phyloP scores from a whole-genome alignment of 108 stramenopile species.

The Cyclotella cryptica region DNA sequence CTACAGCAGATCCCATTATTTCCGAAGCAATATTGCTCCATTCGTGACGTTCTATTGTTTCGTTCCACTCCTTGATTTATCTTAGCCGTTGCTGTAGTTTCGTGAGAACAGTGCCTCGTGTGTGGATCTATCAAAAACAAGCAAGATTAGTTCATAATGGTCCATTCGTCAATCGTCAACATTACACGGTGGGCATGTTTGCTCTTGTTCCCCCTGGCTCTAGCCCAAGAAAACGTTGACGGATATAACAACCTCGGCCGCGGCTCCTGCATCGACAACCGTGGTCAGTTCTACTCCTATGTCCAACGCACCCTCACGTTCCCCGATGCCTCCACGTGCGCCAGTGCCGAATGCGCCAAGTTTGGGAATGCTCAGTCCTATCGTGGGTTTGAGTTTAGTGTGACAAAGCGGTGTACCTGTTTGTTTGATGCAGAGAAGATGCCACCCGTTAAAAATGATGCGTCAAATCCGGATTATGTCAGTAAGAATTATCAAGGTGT shows the following conservation, averaged over 20 bases:
- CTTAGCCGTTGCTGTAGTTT: too few species aligned
- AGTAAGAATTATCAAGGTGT: constrained; percentile 26
- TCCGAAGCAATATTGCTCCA: too few species aligned
- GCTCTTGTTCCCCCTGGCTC: background rate
- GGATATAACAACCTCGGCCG: constrained; percentile 34
- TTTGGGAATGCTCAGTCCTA: constrained; percentile 31
- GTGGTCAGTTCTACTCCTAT: constrained; percentile 43
- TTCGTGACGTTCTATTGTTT: too few species aligned
- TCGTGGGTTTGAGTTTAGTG: constrained; percentile 51
- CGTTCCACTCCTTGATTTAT: too few species aligned
- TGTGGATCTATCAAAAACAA: background rate
- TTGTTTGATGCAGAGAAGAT: constrained; percentile 40
- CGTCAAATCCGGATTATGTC: constrained; percentile 34
- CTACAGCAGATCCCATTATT: too few species aligned
- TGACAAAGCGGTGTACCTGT: constrained; percentile 45
- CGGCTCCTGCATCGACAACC: constrained; percentile 40
- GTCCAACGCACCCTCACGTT: constrained; percentile 40
- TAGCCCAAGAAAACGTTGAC: constrained; percentile 28
- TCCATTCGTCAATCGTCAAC: background rate
- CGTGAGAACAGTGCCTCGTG: too few species aligned
- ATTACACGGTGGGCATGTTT: background rate
- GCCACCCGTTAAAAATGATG: constrained; percentile 24
- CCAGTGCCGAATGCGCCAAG: constrained; percentile 30
- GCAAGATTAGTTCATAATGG: background rate
- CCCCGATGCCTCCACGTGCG: constrained; percentile 40